A percentile compares a stretch with the other conserved stretches of the same genome.
Conservation (phyloP, 768 basidiomycete genomes). For the Serpula lacrymans region DNA sequence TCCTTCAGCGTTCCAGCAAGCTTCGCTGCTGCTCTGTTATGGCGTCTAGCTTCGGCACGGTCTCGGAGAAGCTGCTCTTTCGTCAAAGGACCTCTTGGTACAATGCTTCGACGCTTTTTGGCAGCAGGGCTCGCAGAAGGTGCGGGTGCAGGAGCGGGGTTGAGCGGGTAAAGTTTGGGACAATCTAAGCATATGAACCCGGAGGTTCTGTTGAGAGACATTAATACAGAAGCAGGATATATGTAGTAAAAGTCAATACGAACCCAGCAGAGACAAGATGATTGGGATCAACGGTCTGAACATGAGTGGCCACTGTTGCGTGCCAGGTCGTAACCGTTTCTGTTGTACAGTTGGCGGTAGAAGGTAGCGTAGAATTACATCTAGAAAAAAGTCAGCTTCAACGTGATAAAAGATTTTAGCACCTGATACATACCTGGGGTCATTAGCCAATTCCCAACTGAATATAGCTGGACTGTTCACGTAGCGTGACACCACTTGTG, state of each 20-base stretch:
- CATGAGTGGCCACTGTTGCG: conserved; percentile 38
- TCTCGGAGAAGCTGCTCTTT: conserved; percentile 45
- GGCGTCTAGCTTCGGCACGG: conserved; percentile 47
- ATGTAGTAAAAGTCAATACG: conserved; percentile 12
- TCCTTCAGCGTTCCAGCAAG: conserved; percentile 27
- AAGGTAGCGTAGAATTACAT: conserved; percentile 53
- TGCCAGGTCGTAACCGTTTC: conserved; percentile 59
- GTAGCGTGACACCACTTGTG: conserved; percentile 53
- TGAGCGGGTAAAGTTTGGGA: conserved; percentile 48
- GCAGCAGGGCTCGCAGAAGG: conserved; percentile 40
- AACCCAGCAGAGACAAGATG: conserved; percentile 66
- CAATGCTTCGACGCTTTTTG: conserved; percentile 32
- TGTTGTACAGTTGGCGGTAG: conserved; percentile 42
- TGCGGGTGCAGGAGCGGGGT: conserved; percentile 32
- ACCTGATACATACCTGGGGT: conserved; percentile 44
- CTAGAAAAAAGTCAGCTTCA: conserved; percentile 27
- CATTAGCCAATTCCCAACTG: conserved; percentile 63
- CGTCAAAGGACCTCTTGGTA: conserved; percentile 45
- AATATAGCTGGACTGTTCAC: conserved; percentile 50
- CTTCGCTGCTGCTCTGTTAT: conserved; percentile 33
- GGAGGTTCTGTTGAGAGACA: conserved; percentile 33
- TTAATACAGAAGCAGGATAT: conserved; percentile 1
- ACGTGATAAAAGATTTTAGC: neutral
- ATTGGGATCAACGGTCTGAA: conserved; percentile 52
- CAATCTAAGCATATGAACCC: conserved; percentile 61